Evolutionary conservation across 306 rosid genomes (phyloP), one percentile per base, ranked within the genome.

Genomic region (Prunus persica): DNA sequence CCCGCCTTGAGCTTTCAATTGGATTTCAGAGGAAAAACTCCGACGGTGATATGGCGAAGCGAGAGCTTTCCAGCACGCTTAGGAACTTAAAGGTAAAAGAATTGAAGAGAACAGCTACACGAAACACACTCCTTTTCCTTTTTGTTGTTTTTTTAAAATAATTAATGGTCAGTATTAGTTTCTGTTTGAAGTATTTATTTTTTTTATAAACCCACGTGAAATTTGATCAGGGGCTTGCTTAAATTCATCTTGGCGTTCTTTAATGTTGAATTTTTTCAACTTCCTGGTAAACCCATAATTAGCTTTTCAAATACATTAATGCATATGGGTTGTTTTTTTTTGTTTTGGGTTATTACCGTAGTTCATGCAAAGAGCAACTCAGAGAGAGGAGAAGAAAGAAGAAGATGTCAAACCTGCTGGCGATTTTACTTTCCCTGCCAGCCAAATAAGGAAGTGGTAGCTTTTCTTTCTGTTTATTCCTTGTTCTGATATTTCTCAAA

Each of bases 291-390:
- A 20, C 19, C 56, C 6, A 11, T 45, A 16, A 8, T 4, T 45
- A 24, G 60, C 2, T 34, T 41, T 66, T 18, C 45, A 11, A 71
- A 75, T 61, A 16, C 2, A 28, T 49, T 79, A 4, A 72, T 9
- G 16, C 11, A 60, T 0, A 13, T 30, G 19, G 65, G 0, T 60
- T 60, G 0, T 51, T 4, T 69, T 22, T 22, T 7, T 46, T 3
- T 67, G 58, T 30, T 3, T 22, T 64, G 22, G 60, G 77, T 62
- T 14, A 34, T 76, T 34, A 19, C 14, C 15, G 18, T 43, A 91
- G 98, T 93, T 93, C 80, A 93, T 93, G 98, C 98, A 93, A 88
- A 91, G 92, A 77, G 96, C 92, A 20, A 76, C 89, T 55, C 82
- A 79, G 79, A 87, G 83, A 85, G 97, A 86, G 76, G 93, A 87